These are phyloP conservation scores for Aspergillus ibericus DNA, from an alignment of 2,329 filamentous ascomycete species.

Conservation along the genomic window DNA sequence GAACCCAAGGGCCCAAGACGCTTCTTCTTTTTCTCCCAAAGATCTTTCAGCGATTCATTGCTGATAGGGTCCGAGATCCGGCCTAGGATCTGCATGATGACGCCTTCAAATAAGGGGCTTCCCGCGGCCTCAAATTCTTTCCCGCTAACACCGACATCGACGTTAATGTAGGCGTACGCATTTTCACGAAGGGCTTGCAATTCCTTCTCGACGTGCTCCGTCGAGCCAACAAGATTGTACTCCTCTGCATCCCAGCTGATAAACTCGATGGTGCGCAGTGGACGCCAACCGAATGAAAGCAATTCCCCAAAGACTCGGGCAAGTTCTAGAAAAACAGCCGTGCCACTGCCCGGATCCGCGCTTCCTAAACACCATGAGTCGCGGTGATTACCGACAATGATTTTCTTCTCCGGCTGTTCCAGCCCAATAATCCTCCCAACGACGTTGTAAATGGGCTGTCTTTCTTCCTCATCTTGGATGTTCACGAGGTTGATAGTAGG, in stretches of 20 bases:
- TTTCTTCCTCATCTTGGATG: slow-evolving; percentile 76
- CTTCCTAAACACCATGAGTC: slow-evolving; percentile 91
- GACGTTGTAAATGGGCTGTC: slow-evolving; percentile 89
- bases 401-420: slow-evolving; percentile 77
- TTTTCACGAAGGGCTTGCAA: slow-evolving; percentile 69
- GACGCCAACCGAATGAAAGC: slow-evolving; percentile 76
- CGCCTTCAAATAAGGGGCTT: slow-evolving; percentile 74
- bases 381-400: slow-evolving; percentile 90
- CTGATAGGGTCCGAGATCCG: slow-evolving; percentile 70
- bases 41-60: slow-evolving; percentile 69
- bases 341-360: slow-evolving; percentile 81
- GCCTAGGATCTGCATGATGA: slow-evolving; percentile 71
- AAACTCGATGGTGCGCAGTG: slow-evolving; percentile 92
- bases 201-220: slow-evolving; percentile 89
- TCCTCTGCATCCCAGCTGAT: slow-evolving; percentile 94
- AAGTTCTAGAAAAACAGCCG: slow-evolving; percentile 87
- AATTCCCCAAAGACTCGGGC: slow-evolving; percentile 81
- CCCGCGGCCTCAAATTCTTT: slow-evolving; percentile 72
- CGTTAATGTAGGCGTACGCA: slow-evolving; percentile 85
- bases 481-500: slow-evolving; percentile 82
- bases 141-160: slow-evolving; percentile 79
- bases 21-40: slow-evolving; percentile 66
- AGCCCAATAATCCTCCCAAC: slow-evolving; percentile 80
- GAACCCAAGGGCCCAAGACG: slow-evolving; percentile 69
- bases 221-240: slow-evolving; percentile 92